phyloP scores from a whole-genome alignment of 2,329 filamentous ascomycete genomes.

The Trichoderma pleuroti region DNA sequence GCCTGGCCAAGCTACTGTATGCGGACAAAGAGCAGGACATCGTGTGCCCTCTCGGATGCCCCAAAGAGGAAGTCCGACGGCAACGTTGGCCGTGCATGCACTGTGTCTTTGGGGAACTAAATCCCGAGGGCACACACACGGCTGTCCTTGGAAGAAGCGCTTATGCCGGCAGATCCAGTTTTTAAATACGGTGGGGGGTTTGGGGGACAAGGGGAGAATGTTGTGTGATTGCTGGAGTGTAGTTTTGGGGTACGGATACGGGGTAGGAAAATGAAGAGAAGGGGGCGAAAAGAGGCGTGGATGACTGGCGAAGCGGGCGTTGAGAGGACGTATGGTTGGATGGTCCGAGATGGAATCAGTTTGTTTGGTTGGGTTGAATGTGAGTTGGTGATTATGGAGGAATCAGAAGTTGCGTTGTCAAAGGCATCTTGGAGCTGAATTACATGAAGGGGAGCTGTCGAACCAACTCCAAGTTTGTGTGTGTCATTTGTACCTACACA shows the following conservation, averaged over 20 bases:
- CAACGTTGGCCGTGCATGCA: not conserved
- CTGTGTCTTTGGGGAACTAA: not conserved
- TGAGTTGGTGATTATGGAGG: not conserved
- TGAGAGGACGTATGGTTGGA: not conserved
- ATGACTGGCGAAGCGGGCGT: not conserved
- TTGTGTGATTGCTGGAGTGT: not conserved
- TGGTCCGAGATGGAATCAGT: not conserved
- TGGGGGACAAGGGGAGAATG: not conserved
- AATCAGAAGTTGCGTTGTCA: not conserved
- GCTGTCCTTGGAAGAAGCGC: not conserved
- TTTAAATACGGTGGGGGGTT: not conserved
- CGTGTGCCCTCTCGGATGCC: not conserved
- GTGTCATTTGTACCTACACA: not conserved
- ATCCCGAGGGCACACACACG: slow-evolving; percentile 2
- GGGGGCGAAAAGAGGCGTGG: not conserved
- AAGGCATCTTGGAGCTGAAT: not conserved
- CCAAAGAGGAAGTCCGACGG: slow-evolving; percentile 2
- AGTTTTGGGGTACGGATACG: not conserved
- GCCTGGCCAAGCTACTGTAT: not conserved
- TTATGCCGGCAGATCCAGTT: slow-evolving; percentile 19
- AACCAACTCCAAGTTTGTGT: not conserved
- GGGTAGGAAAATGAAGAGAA: not conserved
- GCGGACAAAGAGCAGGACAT: not conserved
- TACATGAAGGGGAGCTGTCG: not conserved
- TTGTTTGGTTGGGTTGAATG: not conserved